Evolutionary conservation across 768 basidiomycete species (phyloP).

Genomic region (Auriscalpium vulgare): DNA sequence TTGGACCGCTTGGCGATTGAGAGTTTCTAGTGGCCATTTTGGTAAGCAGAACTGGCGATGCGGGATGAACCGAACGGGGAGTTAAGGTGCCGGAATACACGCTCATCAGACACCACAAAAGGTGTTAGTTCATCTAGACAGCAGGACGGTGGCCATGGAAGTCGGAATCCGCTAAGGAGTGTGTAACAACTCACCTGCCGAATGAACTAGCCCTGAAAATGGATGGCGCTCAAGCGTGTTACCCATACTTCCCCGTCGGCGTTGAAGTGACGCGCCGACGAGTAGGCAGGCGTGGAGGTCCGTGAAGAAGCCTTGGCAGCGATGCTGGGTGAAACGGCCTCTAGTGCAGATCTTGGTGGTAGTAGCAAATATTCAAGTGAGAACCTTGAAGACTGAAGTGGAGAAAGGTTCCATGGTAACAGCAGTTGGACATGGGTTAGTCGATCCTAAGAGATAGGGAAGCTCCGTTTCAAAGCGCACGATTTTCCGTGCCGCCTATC

Average conservation of each 20-base stretch:
- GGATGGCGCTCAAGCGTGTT: slow-evolving; percentile 83
- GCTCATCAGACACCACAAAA: slow-evolving; percentile 81
- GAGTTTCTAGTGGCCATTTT: slow-evolving; percentile 69
- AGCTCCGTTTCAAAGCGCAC: no score
- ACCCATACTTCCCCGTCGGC: slow-evolving; percentile 77
- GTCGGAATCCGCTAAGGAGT: slow-evolving; percentile 81
- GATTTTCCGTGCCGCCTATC: no score
- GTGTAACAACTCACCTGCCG: slow-evolving; percentile 87
- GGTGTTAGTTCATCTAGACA: slow-evolving; percentile 85
- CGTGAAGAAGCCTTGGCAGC: slow-evolving; percentile 72
- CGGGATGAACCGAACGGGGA: slow-evolving; percentile 62
- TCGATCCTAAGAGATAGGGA: no score
- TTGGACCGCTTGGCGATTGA: slow-evolving; percentile 48
- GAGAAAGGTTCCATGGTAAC: slow-evolving; percentile 84
- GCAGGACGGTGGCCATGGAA: slow-evolving; percentile 84
- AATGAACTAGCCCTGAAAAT: slow-evolving; percentile 89
- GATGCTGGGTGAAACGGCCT: slow-evolving; percentile 67
- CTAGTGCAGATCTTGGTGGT: slow-evolving; percentile 84
- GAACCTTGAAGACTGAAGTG: slow-evolving; percentile 83
- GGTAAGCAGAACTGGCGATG: slow-evolving; percentile 69
- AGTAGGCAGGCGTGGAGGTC: slow-evolving; percentile 75
- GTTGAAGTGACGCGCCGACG: slow-evolving; percentile 63
- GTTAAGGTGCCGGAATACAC: slow-evolving; percentile 79
- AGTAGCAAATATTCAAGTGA: slow-evolving; percentile 86
- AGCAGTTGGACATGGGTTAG: slow-evolving; percentile 83